phyloP scores from a whole-genome alignment of 805 yeast genomes.

The Candida berthetii region DNA sequence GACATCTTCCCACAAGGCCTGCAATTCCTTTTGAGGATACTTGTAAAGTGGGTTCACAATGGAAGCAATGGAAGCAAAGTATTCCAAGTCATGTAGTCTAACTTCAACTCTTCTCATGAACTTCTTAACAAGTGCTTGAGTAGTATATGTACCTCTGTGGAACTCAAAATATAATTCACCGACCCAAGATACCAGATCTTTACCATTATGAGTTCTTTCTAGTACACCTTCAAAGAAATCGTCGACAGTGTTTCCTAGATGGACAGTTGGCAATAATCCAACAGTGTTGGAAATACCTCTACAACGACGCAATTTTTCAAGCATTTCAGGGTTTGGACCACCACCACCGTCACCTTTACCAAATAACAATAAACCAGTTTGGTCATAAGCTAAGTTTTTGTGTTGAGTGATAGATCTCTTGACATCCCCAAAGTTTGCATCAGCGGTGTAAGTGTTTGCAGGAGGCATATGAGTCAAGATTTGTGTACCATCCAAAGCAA shows the following conservation, averaged over 20 bases:
- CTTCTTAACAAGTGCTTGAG: conserved; percentile 83
- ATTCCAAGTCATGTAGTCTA: conserved; percentile 80
- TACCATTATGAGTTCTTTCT: conserved; percentile 57
- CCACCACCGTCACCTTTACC: conserved; percentile 99
- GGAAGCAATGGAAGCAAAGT: conserved; percentile 73
- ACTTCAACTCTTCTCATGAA: conserved; percentile 73
- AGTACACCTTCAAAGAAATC: conserved; percentile 70
- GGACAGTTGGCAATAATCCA: conserved; percentile 76
- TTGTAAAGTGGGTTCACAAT: conserved; percentile 39
- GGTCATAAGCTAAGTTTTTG: conserved; percentile 75
- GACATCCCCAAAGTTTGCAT: conserved; percentile 91
- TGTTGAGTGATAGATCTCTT: conserved; percentile 74
- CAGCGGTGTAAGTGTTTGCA: conserved; percentile 90
- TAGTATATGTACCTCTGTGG: conserved; percentile 95
- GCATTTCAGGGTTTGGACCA: conserved; percentile 91
- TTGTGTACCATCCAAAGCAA: conserved; percentile 90
- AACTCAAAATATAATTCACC: conserved; percentile 94
- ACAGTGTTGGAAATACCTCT: conserved; percentile 81
- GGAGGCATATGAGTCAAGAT: conserved; percentile 98
- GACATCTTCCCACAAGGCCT: conserved; percentile 80
- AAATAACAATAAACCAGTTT: conserved; percentile 72
- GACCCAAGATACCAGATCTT: conserved; percentile 74
- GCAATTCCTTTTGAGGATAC: conserved; percentile 69
- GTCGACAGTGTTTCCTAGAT: conserved; percentile 66
- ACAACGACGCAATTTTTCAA: conserved; percentile 87